Evolutionary conservation across 208 protist species (phyloP).

Genomic region (Wallacemonas sp.): DNA sequence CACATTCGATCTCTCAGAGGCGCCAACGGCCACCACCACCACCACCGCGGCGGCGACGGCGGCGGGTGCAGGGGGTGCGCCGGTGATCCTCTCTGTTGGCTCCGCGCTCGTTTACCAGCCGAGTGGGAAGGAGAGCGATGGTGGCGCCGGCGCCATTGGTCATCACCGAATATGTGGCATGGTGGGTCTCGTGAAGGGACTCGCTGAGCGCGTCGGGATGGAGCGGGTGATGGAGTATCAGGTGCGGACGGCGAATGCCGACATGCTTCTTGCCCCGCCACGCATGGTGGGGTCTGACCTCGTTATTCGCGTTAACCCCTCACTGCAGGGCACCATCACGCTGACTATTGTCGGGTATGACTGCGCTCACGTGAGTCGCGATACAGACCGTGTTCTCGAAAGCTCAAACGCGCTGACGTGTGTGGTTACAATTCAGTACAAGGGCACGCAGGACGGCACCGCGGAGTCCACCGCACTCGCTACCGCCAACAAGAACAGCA

Average conservation of each 20-base stretch:
- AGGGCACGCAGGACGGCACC: constrained; percentile 2
- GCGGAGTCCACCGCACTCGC: background rate
- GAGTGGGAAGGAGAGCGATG: constrained; percentile 8
- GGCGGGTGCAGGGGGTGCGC: background rate
- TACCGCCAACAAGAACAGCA: background rate
- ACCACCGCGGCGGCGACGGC: background rate
- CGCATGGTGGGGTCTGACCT: constrained; percentile 47
- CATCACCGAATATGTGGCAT: constrained; percentile 39
- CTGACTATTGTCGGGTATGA: constrained; percentile 48
- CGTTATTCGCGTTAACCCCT: constrained; percentile 49
- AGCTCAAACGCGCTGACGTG: constrained; percentile 50
- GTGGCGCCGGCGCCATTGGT: constrained; percentile 1
- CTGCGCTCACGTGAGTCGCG: constrained; percentile 44
- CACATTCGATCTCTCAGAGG: constrained; percentile 8
- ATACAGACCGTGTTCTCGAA: constrained; percentile 26
- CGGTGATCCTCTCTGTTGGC: background rate
- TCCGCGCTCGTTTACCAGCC: background rate
- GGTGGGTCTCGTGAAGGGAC: constrained; percentile 47
- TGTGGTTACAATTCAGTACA: constrained; percentile 27
- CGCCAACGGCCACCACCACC: background rate
- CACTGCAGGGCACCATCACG: constrained; percentile 40
- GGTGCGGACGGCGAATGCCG: constrained; percentile 29
- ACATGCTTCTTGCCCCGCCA: constrained; percentile 42
- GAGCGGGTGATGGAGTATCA: constrained; percentile 71
- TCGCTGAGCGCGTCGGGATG: constrained; percentile 58